phyloP scores from a whole-genome alignment of 352 stramenopile genomes.

The Phytophthora fragariae region DNA sequence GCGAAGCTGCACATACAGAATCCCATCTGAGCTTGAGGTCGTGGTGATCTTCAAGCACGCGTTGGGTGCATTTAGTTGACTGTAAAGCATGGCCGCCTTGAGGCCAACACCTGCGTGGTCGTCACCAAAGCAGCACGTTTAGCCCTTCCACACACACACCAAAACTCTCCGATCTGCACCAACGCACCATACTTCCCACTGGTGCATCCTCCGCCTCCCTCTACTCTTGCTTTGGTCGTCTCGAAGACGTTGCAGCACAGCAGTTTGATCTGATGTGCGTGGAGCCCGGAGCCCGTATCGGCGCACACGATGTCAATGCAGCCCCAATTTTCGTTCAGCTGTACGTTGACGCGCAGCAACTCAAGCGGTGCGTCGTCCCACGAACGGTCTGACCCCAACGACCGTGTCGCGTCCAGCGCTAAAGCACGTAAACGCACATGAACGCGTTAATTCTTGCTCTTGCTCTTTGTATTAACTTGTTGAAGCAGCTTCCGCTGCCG shows the following conservation, averaged over 20 bases:
- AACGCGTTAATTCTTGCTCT: neutral
- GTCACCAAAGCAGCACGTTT: neutral
- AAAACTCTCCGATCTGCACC: neutral
- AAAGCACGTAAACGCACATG: neutral
- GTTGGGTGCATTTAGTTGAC: constrained; percentile 51
- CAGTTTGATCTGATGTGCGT: constrained; percentile 64
- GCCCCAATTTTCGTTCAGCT: constrained; percentile 32
- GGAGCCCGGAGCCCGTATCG: constrained; percentile 78
- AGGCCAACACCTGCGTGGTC: constrained; percentile 65
- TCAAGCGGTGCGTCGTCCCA: constrained; percentile 39
- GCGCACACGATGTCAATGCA: constrained; percentile 75
- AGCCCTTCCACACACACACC: neutral
- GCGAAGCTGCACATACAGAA: constrained; percentile 74
- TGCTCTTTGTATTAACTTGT: neutral
- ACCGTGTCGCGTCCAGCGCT: constrained; percentile 73
- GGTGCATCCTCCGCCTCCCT: constrained; percentile 16
- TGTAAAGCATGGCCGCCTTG: constrained; percentile 82
- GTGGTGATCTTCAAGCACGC: constrained; percentile 71
- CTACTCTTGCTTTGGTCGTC: constrained; percentile 56
- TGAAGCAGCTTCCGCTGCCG: neutral
- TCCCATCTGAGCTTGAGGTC: constrained; percentile 63
- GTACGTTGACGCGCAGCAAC: constrained; percentile 60
- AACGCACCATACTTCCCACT: constrained; percentile 74
- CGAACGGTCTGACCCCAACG: constrained; percentile 26
- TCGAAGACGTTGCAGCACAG: constrained; percentile 79